A percentile compares a stretch with the other conserved stretches of the same genome.
Conservation (phyloP, 345 rosid species). For the Populus euphratica region DNA sequence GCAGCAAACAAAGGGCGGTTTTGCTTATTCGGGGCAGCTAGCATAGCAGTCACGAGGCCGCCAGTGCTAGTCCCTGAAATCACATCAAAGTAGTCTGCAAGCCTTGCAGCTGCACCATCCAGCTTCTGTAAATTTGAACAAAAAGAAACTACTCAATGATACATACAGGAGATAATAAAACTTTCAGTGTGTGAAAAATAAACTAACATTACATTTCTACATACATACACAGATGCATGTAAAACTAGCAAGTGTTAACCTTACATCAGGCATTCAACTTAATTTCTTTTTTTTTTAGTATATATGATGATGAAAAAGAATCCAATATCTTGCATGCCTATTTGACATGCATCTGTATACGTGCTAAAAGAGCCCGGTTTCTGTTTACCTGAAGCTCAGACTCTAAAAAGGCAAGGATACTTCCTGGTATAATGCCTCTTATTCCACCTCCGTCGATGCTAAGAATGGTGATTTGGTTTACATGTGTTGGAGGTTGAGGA, state of each 20-base stretch:
- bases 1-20: slow-evolving; percentile 63
- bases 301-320: too few species aligned
- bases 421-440: slow-evolving; percentile 65
- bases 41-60: too few species aligned
- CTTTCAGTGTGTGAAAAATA: too few species aligned
- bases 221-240: too few species aligned
- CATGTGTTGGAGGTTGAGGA: slow-evolving; percentile 51
- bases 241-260: too few species aligned
- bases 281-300: too few species aligned
- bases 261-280: too few species aligned
- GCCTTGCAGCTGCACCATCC: slow-evolving; percentile 41
- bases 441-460: slow-evolving; percentile 84
- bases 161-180: not conserved
- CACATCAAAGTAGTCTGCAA: too few species aligned
- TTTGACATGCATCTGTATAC: too few species aligned
- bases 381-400: slow-evolving; percentile 59
- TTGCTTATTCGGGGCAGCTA: slow-evolving; percentile 26
- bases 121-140: slow-evolving; percentile 39
- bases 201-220: too few species aligned
- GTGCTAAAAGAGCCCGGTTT: not conserved
- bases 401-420: slow-evolving; percentile 57
- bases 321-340: too few species aligned
- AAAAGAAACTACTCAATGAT: not conserved
- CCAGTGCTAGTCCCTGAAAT: too few species aligned
- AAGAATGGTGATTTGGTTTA: slow-evolving; percentile 53